Conservation (phyloP, 2,329 filamentous ascomycete species). For the Neonectria neomacrospora region DNA sequence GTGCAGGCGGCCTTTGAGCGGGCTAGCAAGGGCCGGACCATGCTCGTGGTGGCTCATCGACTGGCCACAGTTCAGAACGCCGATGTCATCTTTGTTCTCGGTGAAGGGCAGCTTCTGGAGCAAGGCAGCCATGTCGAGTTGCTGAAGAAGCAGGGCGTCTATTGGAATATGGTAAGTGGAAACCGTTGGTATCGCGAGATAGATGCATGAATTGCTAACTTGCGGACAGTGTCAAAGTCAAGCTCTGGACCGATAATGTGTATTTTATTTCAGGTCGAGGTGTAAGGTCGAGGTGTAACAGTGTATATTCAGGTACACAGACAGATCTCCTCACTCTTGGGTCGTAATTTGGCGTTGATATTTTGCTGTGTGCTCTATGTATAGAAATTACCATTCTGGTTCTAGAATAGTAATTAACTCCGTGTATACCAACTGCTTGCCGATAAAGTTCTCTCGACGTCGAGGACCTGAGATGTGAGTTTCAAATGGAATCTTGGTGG, state of each 20-base stretch:
- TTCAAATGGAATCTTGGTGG: neutral
- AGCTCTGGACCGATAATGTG: conserved; percentile 61
- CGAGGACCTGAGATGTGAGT: neutral
- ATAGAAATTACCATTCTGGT: conserved; percentile 7
- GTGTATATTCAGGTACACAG: neutral
- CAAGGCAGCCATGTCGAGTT: conserved; percentile 64
- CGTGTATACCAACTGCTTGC: conserved; percentile 25
- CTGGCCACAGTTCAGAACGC: conserved; percentile 82
- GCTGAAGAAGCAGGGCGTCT: conserved; percentile 62
- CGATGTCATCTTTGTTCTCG: conserved; percentile 83
- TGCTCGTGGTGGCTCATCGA: conserved; percentile 81
- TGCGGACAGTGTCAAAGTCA: conserved; percentile 66
- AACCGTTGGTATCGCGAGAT: neutral
- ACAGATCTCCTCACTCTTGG: neutral
- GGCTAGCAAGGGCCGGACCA: conserved; percentile 69
- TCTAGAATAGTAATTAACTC: conserved; percentile 10
- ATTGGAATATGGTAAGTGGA: conserved; percentile 67
- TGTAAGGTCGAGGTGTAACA: conserved; percentile 3
- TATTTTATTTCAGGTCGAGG: neutral
- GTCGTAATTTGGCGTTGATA: conserved; percentile 6
- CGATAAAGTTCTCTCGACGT: conserved; percentile 9
- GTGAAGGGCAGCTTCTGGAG: conserved; percentile 68
- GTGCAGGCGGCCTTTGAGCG: conserved; percentile 75
- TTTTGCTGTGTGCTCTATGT: conserved; percentile 28
- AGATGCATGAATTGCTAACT: conserved; percentile 35